These are phyloP conservation scores for Kwoniella bestiolae DNA, from an alignment of 768 basidiomycete species.

Conservation along the genomic window DNA sequence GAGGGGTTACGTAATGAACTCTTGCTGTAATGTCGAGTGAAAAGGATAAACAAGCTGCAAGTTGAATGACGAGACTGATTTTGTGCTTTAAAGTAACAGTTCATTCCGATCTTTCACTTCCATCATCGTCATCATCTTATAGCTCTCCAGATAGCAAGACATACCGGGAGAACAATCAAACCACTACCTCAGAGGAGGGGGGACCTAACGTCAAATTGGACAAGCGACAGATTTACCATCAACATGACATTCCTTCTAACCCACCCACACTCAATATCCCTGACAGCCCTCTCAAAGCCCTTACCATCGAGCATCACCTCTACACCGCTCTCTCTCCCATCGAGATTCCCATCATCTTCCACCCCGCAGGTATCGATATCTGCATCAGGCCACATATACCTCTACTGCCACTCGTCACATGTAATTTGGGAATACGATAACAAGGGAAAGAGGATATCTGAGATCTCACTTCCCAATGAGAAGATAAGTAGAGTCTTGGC, in stretches of 20 bases:
- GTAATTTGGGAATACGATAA: constrained; percentile 39
- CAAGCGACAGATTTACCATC: too few species aligned
- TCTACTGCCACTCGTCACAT: not conserved
- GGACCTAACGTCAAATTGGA: too few species aligned
- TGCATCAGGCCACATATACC: constrained; percentile 18
- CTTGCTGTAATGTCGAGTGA: too few species aligned
- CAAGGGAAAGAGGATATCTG: constrained; percentile 24
- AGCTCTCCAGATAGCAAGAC: too few species aligned
- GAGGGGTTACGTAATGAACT: too few species aligned
- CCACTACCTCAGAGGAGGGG: too few species aligned
- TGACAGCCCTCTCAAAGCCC: constrained; percentile 6
- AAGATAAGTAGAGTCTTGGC: not conserved
- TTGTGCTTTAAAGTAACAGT: too few species aligned
- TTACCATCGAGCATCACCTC: not conserved
- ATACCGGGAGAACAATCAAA: too few species aligned
- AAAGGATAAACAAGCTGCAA: too few species aligned
- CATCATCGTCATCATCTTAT: too few species aligned
- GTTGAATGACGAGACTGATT: too few species aligned
- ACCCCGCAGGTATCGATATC: constrained; percentile 22
- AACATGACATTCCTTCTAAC: constrained; percentile 21
- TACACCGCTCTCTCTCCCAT: constrained; percentile 26
- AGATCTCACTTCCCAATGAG: constrained; percentile 12
- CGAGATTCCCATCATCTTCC: constrained; percentile 25
- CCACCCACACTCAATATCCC: constrained; percentile 13
- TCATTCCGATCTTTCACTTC: too few species aligned